phyloP scores from a whole-genome alignment of 495 filamentous ascomycete genomes.

The Pseudomonodictys pantanalensis region DNA sequence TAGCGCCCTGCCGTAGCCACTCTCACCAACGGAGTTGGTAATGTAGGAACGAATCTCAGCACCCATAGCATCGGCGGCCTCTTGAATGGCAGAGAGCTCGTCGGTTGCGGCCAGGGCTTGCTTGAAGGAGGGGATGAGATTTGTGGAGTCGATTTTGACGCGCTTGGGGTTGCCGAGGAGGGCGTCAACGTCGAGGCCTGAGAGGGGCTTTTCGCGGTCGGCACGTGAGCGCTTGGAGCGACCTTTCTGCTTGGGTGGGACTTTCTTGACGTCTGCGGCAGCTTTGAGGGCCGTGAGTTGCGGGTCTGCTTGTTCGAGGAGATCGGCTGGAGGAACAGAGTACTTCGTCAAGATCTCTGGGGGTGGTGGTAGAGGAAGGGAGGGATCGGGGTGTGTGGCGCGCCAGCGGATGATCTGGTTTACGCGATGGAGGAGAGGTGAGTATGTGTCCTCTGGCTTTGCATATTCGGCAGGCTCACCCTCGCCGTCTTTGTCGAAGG shows the following conservation, averaged over 20 bases:
- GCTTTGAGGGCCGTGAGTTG: constrained; percentile 61
- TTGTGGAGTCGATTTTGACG: constrained; percentile 66
- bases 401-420: constrained; percentile 80
- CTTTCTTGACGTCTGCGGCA: constrained; percentile 83
- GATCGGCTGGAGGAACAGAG: constrained; percentile 66
- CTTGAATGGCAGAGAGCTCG: constrained; percentile 59
- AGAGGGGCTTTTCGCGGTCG: constrained; percentile 77
- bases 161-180: constrained; percentile 61
- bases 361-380: constrained; percentile 63
- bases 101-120: constrained; percentile 66
- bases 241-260: constrained; percentile 74
- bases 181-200: constrained; percentile 80
- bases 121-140: constrained; percentile 91
- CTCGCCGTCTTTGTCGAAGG: constrained; percentile 62
- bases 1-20: constrained; percentile 67
- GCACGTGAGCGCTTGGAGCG: constrained; percentile 67
- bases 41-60: constrained; percentile 67
- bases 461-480: constrained; percentile 72
- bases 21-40: constrained; percentile 68
- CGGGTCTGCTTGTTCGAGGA: constrained; percentile 55
- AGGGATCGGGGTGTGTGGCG: constrained; percentile 61
- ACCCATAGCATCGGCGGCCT: constrained; percentile 72
- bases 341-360: constrained; percentile 69
- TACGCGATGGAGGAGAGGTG: constrained; percentile 88
- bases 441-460: constrained; percentile 78